Evolutionary conservation across 2,329 filamentous ascomycete species (phyloP).

Genomic region (Dendrostoma leiphaemia): DNA sequence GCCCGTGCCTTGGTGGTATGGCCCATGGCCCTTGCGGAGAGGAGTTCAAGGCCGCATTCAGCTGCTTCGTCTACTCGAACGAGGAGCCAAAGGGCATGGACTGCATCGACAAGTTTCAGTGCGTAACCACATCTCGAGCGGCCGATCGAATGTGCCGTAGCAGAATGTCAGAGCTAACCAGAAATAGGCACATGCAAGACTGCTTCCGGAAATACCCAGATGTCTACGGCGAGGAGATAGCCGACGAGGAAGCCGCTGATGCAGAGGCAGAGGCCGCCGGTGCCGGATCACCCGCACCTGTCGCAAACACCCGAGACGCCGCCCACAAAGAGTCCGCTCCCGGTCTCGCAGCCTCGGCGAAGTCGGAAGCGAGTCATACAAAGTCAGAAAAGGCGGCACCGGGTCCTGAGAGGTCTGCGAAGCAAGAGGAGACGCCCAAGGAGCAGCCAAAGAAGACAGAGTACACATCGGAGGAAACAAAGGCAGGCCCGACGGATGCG

Average conservation of each 20-base stretch:
- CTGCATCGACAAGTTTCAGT: slow-evolving; percentile 98
- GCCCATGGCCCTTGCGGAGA: slow-evolving; percentile 93
- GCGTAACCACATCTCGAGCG: slow-evolving; percentile 35
- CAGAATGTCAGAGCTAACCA: slow-evolving; percentile 3
- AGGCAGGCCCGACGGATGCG: neutral
- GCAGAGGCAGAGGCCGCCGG: slow-evolving; percentile 21
- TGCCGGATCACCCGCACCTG: neutral
- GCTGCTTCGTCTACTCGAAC: slow-evolving; percentile 94
- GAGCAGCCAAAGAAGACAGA: neutral
- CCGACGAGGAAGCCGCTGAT: slow-evolving; percentile 63
- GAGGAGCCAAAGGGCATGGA: slow-evolving; percentile 98
- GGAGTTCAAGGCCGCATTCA: slow-evolving; percentile 93
- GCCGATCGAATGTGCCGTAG: neutral
- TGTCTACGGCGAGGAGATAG: slow-evolving; percentile 84
- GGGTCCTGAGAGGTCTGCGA: neutral
- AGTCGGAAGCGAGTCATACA: neutral
- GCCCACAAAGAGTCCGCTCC: slow-evolving; percentile 8
- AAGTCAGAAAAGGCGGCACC: neutral
- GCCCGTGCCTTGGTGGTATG: slow-evolving; percentile 96
- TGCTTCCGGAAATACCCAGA: slow-evolving; percentile 94
- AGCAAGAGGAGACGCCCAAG: neutral
- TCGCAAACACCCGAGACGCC: slow-evolving; percentile 2
- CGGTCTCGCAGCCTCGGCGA: neutral
- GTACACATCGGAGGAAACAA: neutral
- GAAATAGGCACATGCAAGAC: slow-evolving; percentile 83